Base-by-base conservation (phyloP, 148 eudicot genomes). In the Vaccinium macrocarpon region DNA sequence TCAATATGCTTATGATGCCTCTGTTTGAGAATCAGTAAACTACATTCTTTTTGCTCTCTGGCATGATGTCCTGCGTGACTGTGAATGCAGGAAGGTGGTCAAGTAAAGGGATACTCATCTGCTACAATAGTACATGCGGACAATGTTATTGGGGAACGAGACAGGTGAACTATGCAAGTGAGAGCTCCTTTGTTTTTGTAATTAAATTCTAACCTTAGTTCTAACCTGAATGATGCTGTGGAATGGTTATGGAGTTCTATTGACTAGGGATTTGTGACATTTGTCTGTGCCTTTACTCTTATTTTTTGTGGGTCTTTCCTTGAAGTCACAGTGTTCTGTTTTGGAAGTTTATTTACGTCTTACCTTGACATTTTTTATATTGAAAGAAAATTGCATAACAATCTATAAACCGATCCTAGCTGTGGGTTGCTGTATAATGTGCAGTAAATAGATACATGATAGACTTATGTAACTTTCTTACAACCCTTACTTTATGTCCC, bases 101-200 rank as follows among this genome's bases (percentile, higher is more conserved):
- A 84, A 52, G 55, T 53, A 38, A 83, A 82, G 35, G 59, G 49
- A 81, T 76, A 88, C 73, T 84, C 59, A 61, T 84, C 85, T 85
- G 74, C 84, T 64, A 72, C 59, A 38, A 79, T 59, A 13, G 86
- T 29, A 76, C 71, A 75, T 48, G 59, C 29, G 80, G 88, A 83
- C 48, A 86, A 55, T 77, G 70, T 51, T 48, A 42, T 55, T 15
- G 38, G 76, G 79, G 85, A 84, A 90, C 86, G 68, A 85, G 90
- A 87, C 88, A 94, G 98, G 98, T 94, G 92, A 91, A 89, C 83
- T 82, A 71, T 88, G 88, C 91, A 89, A 87, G 92, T 89, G 90
- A 86, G 92, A 93, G 38, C 57, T 83, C 86, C 53, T 53, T 86
- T 80, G 73, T 32, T 71, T 79, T 80, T 32, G 27, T 74, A 19